These are phyloP conservation scores for Hebeloma cylindrosporum DNA, from an alignment of 768 basidiomycete species.

Conservation along the genomic window DNA sequence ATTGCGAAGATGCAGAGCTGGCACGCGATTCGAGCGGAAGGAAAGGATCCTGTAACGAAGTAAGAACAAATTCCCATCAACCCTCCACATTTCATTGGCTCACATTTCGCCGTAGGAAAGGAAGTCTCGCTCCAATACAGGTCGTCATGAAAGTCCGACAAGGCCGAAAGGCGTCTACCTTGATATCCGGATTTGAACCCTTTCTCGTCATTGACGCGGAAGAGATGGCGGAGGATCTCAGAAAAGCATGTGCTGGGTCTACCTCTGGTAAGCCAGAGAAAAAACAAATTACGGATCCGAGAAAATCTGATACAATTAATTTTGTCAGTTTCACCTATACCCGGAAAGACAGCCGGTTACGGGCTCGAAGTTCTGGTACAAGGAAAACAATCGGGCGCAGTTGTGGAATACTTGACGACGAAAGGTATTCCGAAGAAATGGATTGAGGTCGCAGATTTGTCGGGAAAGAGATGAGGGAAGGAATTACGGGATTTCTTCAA, in stretches of 20 bases:
- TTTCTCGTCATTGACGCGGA: conserved; percentile 66
- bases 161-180: conserved; percentile 73
- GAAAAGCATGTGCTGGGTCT: conserved; percentile 74
- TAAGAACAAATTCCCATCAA: conserved; percentile 32
- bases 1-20: conserved; percentile 72
- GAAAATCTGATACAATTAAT: no score
- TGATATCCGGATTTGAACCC: conserved; percentile 78
- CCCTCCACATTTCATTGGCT: background rate
- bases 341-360: conserved; percentile 49
- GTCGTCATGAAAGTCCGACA: conserved; percentile 73
- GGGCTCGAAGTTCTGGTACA: conserved; percentile 79
- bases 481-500: no score
- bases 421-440: conserved; percentile 82
- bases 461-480: conserved; percentile 46
- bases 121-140: conserved; percentile 65
- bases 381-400: conserved; percentile 72
- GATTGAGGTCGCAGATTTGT: conserved; percentile 58
- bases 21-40: conserved; percentile 61
- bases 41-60: conserved; percentile 60
- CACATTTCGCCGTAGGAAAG: conserved; percentile 56
- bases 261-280: conserved; percentile 51
- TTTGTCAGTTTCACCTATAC: conserved; percentile 56
- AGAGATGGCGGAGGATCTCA: conserved; percentile 75
- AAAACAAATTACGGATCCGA: background rate
- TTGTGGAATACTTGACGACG: conserved; percentile 62